These are phyloP conservation scores for Beauveria medogensis DNA, from an alignment of 2,329 filamentous ascomycete species.

Conservation along the genomic window DNA sequence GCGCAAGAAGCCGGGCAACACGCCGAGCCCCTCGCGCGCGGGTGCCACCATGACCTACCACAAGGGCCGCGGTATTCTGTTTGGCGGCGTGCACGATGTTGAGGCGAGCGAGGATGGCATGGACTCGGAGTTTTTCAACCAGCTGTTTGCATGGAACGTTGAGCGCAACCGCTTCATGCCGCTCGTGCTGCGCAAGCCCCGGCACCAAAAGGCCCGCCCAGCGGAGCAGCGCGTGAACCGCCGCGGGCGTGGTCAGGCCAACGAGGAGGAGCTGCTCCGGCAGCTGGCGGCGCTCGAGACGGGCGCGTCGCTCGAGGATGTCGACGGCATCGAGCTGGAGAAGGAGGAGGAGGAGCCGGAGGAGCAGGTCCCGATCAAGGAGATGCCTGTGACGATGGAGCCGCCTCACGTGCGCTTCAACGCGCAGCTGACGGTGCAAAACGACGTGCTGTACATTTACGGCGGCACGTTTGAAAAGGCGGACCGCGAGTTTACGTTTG, in stretches of 20 bases:
- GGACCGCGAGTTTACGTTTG: constrained; percentile 90
- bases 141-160: constrained; percentile 86
- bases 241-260: constrained; percentile 73
- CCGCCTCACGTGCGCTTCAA: constrained; percentile 90
- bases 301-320: constrained; percentile 54
- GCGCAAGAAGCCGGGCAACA: constrained; percentile 84
- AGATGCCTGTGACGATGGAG: constrained; percentile 64
- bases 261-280: constrained; percentile 81
- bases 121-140: constrained; percentile 95
- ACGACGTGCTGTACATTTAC: constrained; percentile 88
- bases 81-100: constrained; percentile 90
- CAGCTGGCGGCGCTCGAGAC: constrained; percentile 82
- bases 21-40: constrained; percentile 73
- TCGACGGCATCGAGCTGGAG: constrained; percentile 41
- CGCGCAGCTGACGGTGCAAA: constrained; percentile 80
- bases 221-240: constrained; percentile 47
- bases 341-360: constrained; percentile 40
- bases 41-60: constrained; percentile 93
- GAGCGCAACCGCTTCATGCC: constrained; percentile 94
- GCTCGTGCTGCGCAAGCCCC: constrained; percentile 65
- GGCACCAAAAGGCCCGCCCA: constrained; percentile 47
- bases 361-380: constrained; percentile 48
- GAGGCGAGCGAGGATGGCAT: constrained; percentile 90
- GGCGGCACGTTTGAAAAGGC: constrained; percentile 94
- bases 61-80: constrained; percentile 84